Base-by-base conservation (phyloP, 1,139 yeast species). In the Groenewaldozyma auringiensis region DNA sequence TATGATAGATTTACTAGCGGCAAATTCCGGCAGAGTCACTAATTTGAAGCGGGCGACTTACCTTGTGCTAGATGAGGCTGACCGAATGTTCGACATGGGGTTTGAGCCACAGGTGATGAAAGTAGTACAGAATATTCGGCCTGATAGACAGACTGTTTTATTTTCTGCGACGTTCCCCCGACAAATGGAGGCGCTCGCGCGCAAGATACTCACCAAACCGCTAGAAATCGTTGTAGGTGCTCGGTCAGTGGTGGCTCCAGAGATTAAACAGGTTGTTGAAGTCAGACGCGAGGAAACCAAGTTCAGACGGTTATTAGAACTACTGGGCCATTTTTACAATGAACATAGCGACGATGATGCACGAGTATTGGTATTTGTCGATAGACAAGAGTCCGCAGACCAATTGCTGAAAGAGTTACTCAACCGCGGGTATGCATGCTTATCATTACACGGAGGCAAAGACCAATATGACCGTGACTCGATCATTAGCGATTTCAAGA, bases 81-180 rank as follows among this genome's bases (percentile, higher is more conserved):
- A 94, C 64, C 69, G 99, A 55, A 81, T 92, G 85, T 89, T 89
- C 67, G 99, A 92, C 64, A 72, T 92, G 77, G 99, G 99, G 1
- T 94, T 94, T 66, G 98, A 88, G 59, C 98, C 98, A 0, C 99
- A 94, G 61, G 89, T 94, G 2, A 80, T 78, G 57, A 86, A 87
- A 58, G 83, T 94, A 25, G 72, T 88, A 58, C 72, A 77, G 27
- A 84, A 84, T 40, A 75, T 87, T 1, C 72, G 97, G 44, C 94
- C 95, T 0, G 96, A 89, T 59, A 71, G 83, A 46, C 98, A 92
- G 60, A 85, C 94, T n/a, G 94, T 89, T 3, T 64, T 94, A 33
- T 92, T 92, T 61, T 86, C 96, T 9, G 98, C 98, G 0, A 94
- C 99, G 0, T 88, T 92, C 55, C 96, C 97, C 0, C 50, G 60